Percentiles rank a stretch among this genome's conserved stretches.
phyloP scores from a whole-genome alignment of 2,329 filamentous ascomycete species.

The Microsporum canis region DNA sequence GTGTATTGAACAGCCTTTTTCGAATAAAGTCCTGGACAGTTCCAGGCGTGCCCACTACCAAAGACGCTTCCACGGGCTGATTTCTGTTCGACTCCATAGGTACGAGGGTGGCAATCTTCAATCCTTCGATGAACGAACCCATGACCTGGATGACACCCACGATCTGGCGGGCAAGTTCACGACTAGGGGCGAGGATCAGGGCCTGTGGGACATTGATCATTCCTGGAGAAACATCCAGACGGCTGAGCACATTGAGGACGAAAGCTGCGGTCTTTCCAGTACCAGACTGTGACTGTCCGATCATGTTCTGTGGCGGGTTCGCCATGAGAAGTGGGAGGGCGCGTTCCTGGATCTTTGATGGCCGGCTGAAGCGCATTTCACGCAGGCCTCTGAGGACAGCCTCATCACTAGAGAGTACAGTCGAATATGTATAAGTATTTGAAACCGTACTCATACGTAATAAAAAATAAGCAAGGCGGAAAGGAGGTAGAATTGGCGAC shows the following conservation, averaged over 20 bases:
- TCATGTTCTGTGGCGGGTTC: slow-evolving; percentile 84
- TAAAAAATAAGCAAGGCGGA: neutral
- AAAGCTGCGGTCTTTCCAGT: slow-evolving; percentile 98
- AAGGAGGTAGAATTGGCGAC: slow-evolving; percentile 24
- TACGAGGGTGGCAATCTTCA: slow-evolving; percentile 71
- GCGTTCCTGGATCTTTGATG: slow-evolving; percentile 95
- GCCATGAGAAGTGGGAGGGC: slow-evolving; percentile 79
- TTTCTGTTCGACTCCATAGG: slow-evolving; percentile 61
- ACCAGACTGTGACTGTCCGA: slow-evolving; percentile 97
- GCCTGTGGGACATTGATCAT: slow-evolving; percentile 58
- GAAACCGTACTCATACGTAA: neutral
- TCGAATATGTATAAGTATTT: neutral
- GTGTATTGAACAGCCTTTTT: slow-evolving; percentile 60
- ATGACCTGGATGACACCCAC: slow-evolving; percentile 72
- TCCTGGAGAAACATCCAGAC: slow-evolving; percentile 60
- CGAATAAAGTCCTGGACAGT: slow-evolving; percentile 82
- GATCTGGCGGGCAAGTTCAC: slow-evolving; percentile 91
- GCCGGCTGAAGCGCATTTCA: slow-evolving; percentile 79
- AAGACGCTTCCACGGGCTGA: slow-evolving; percentile 57
- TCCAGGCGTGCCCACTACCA: slow-evolving; percentile 87
- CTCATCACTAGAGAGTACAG: slow-evolving; percentile 34
- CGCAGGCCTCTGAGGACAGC: slow-evolving; percentile 66
- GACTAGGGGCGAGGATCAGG: slow-evolving; percentile 77
- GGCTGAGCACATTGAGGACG: slow-evolving; percentile 78
- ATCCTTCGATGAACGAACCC: slow-evolving; percentile 66